phyloP scores from a whole-genome alignment of 2,329 filamentous ascomycete genomes.

The Phaeosphaeriaceae sp. region DNA sequence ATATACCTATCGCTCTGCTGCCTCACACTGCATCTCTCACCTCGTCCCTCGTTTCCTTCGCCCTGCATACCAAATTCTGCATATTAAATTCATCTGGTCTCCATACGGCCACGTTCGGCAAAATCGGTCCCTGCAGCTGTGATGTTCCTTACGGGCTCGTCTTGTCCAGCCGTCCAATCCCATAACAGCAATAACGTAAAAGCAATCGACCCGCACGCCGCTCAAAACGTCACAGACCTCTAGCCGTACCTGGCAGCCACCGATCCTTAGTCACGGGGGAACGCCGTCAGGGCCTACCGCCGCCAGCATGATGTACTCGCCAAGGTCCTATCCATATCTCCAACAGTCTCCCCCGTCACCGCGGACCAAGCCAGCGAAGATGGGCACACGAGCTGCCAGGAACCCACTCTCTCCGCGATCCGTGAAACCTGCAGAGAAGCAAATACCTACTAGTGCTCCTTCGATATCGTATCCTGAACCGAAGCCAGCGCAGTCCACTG shows the following conservation, averaged over 20 bases:
- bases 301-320: constrained; percentile 52
- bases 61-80: constrained; percentile 3
- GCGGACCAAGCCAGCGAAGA: constrained; percentile 36
- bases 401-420: constrained; percentile 22
- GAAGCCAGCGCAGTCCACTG: constrained; percentile 16
- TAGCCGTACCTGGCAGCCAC: constrained; percentile 22
- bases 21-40: background rate
- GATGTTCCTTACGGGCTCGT: constrained; percentile 32
- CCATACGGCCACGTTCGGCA: constrained; percentile 27
- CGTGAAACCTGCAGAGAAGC: constrained; percentile 19
- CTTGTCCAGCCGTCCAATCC: constrained; percentile 40
- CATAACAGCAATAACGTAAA: constrained; percentile 47
- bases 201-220: constrained; percentile 24
- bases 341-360: constrained; percentile 46
- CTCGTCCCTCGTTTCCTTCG: background rate
- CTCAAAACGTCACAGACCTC: constrained; percentile 37
- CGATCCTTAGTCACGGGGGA: constrained; percentile 35
- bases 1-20: background rate
- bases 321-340: constrained; percentile 54
- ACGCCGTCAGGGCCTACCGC: constrained; percentile 28
- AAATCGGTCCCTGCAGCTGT: constrained; percentile 34
- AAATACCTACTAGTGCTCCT: constrained; percentile 9
- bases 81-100: background rate
- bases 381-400: constrained; percentile 37
- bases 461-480: constrained; percentile 14